phyloP scores from a whole-genome alignment of 176 grass and related monocot genomes.

The Phyllostachys edulis region DNA sequence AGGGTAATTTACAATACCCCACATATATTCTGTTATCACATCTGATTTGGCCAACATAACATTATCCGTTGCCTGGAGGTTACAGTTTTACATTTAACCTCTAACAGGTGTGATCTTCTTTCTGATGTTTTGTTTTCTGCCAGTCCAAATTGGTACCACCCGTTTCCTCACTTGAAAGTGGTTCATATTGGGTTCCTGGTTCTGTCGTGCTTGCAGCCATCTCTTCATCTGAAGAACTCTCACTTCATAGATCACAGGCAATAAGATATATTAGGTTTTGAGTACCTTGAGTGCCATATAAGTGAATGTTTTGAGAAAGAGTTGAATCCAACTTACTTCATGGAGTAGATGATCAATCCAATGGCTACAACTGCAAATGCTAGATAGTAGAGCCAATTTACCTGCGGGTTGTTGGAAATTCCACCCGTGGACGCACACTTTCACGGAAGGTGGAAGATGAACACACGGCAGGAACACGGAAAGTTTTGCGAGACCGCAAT shows the following conservation, averaged over 20 bases:
- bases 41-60: not conserved
- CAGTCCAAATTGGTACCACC: not conserved
- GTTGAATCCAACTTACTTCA: conserved; percentile 26
- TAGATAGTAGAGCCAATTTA: conserved; percentile 35
- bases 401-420: not conserved
- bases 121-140: not conserved
- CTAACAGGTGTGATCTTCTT: not conserved
- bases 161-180: not conserved
- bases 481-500: too few relatives aligned
- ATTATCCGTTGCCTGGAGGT: not conserved
- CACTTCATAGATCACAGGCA: conserved; percentile 11
- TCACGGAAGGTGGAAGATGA: too few relatives aligned
- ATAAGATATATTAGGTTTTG: not conserved
- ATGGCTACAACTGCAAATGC: conserved; percentile 24
- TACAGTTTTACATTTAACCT: not conserved
- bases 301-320: not conserved
- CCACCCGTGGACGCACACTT: too few relatives aligned
- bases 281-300: not conserved
- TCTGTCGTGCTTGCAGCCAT: not conserved
- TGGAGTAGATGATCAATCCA: conserved; percentile 36
- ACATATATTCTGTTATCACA: not conserved
- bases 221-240: not conserved
- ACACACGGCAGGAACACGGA: too few relatives aligned
- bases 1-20: not conserved
- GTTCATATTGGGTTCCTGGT: not conserved